Percentiles rank a stretch among this genome's conserved stretches.
Evolutionary conservation across 441 rosid species (phyloP).

Genomic region (Brassica hybrid): DNA sequence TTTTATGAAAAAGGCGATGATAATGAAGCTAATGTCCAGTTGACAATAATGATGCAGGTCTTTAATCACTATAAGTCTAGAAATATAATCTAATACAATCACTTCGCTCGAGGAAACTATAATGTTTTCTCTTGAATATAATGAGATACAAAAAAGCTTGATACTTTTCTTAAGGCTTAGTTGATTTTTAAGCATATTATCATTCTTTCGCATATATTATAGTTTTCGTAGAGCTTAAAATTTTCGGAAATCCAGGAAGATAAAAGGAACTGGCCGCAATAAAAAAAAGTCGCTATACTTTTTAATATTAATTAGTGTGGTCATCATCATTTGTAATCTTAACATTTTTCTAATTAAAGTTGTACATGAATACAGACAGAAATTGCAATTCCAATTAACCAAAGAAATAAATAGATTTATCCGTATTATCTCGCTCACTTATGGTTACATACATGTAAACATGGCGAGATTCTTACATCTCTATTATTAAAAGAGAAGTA

Average conservation of each 20-base stretch:
- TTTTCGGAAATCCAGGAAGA: conserved; percentile 42
- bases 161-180: conserved; percentile 24
- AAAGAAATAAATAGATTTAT: neutral
- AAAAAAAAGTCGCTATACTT: neutral
- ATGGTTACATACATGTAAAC: neutral
- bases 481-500: too few species aligned
- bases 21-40: conserved; percentile 17
- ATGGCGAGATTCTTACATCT: neutral
- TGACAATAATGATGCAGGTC: conserved; percentile 33
- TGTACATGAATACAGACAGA: neutral
- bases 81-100: conserved; percentile 18
- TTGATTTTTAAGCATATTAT: conserved; percentile 4
- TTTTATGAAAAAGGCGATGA: conserved; percentile 9
- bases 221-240: conserved; percentile 30
- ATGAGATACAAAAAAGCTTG: neutral
- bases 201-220: neutral
- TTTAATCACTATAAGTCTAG: conserved; percentile 34
- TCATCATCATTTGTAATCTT: conserved; percentile 7
- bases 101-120: conserved; percentile 37
- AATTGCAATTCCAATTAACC: neutral
- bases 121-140: conserved; percentile 17
- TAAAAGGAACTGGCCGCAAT: conserved; percentile 17
- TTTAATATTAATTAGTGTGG: neutral
- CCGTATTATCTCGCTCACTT: neutral
- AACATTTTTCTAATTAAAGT: neutral